phyloP scores from a whole-genome alignment of 805 yeast species.

The Barnettozyma vustinii region DNA sequence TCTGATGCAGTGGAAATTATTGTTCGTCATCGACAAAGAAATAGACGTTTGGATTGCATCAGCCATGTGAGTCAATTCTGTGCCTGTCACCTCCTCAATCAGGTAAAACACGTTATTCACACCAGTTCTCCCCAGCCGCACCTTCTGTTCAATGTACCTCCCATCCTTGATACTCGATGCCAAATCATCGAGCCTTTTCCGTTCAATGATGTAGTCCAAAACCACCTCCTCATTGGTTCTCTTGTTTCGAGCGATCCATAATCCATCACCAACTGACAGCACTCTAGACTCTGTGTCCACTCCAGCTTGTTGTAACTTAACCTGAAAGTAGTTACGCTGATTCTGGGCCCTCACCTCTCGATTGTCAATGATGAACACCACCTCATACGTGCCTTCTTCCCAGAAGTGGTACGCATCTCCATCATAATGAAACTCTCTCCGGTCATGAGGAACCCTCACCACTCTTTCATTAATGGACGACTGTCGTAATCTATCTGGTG shows the following conservation, averaged over 20 bases:
- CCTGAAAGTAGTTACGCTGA: conserved; percentile 67
- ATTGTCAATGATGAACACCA: conserved; percentile 67
- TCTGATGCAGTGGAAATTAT: conserved; percentile 61
- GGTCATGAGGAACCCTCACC: conserved; percentile 3
- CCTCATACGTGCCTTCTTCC: conserved; percentile 53
- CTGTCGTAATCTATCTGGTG: conserved; percentile 17
- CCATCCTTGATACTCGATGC: conserved; percentile 82
- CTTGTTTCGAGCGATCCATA: conserved; percentile 79
- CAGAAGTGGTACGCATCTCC: conserved; percentile 39
- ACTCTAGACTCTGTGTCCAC: conserved; percentile 48
- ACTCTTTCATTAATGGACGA: conserved; percentile 6
- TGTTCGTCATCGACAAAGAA: conserved; percentile 59
- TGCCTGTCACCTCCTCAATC: conserved; percentile 64
- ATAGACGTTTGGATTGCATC: conserved; percentile 75
- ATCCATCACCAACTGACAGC: conserved; percentile 77
- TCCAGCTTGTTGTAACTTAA: conserved; percentile 44
- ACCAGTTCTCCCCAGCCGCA: conserved; percentile 65
- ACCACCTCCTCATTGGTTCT: conserved; percentile 56
- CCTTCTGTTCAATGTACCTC: conserved; percentile 81
- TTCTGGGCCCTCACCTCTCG: conserved; percentile 68
- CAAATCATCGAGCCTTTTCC: conserved; percentile 86
- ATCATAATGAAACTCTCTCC: conserved; percentile 1
- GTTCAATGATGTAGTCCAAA: conserved; percentile 78
- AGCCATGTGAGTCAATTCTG: conserved; percentile 41
- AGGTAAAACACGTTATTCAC: conserved; percentile 65